Conservation (phyloP, 2,329 filamentous ascomycete species). For the Trichoderma harzianum region DNA sequence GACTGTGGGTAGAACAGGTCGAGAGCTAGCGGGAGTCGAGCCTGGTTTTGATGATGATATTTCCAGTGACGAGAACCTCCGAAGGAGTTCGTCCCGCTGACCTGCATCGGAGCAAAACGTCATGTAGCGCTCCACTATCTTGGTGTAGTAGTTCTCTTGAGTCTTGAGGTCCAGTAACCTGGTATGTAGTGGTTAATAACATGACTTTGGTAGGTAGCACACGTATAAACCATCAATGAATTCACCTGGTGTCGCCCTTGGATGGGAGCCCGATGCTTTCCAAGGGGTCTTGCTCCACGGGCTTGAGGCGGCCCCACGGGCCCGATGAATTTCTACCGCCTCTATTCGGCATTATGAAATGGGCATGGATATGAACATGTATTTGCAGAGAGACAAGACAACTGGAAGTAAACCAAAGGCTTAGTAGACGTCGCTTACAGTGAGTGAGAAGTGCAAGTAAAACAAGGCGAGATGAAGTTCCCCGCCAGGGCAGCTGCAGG, state of each 20-base stretch:
- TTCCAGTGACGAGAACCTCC: constrained; percentile 66
- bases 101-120: constrained; percentile 76
- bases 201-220: not conserved
- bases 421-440: not conserved
- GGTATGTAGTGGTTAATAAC: not conserved
- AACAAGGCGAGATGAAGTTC: not conserved
- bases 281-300: constrained; percentile 70
- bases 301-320: constrained; percentile 69
- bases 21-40: not conserved
- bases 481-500: not conserved
- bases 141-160: constrained; percentile 83
- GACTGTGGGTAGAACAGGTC: not conserved
- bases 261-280: constrained; percentile 82
- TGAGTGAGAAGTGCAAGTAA: not conserved
- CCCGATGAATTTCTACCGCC: constrained; percentile 42
- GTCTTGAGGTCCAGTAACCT: constrained; percentile 71
- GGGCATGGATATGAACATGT: not conserved
- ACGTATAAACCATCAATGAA: constrained; percentile 35
- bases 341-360: constrained; percentile 28
- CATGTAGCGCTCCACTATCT: constrained; percentile 86
- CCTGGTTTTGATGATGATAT: constrained; percentile 15
- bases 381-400: not conserved
- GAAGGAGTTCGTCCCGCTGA: constrained; percentile 68
- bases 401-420: not conserved
- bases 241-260: constrained; percentile 76